Conservation (phyloP, 345 rosid genomes). For the Tarenaya hassleriana region DNA sequence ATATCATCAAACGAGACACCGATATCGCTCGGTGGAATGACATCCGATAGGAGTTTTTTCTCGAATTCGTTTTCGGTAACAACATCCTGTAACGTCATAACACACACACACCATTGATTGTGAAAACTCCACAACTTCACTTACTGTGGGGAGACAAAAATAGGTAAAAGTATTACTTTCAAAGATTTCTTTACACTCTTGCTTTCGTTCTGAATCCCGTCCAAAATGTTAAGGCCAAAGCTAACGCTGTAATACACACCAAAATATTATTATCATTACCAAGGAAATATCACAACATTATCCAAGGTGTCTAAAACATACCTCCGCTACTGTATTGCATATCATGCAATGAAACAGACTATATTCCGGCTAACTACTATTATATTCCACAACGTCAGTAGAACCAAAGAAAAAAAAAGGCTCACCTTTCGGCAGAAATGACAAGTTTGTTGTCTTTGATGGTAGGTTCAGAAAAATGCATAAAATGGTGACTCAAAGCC, state of each 20-base stretch:
- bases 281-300: background rate
- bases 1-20: slow-evolving; percentile 96
- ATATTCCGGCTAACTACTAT: too few relatives aligned
- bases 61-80: slow-evolving; percentile 96
- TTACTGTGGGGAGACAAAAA: too few relatives aligned
- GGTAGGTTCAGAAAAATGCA: slow-evolving; percentile 67
- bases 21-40: slow-evolving; percentile 91
- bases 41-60: slow-evolving; percentile 94
- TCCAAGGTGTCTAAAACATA: too few relatives aligned
- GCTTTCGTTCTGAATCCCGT: slow-evolving; percentile 59
- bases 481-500: slow-evolving; percentile 76
- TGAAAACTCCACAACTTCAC: slow-evolving; percentile 3
- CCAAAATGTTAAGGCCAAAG: slow-evolving; percentile 64
- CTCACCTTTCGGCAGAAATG: background rate
- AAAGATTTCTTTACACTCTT: slow-evolving; percentile 76
- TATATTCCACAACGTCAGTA: background rate
- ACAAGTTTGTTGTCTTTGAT: too few relatives aligned
- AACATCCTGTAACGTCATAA: slow-evolving; percentile 60
- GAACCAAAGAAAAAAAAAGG: background rate
- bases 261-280: slow-evolving; percentile 5
- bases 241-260: slow-evolving; percentile 44
- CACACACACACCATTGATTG: background rate
- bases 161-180: slow-evolving; percentile 44
- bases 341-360: too few relatives aligned
- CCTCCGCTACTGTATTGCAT: too few relatives aligned